Evolutionary conservation across 2,329 filamentous ascomycete genomes (phyloP).

Genomic region (Colletotrichum graminicola): DNA sequence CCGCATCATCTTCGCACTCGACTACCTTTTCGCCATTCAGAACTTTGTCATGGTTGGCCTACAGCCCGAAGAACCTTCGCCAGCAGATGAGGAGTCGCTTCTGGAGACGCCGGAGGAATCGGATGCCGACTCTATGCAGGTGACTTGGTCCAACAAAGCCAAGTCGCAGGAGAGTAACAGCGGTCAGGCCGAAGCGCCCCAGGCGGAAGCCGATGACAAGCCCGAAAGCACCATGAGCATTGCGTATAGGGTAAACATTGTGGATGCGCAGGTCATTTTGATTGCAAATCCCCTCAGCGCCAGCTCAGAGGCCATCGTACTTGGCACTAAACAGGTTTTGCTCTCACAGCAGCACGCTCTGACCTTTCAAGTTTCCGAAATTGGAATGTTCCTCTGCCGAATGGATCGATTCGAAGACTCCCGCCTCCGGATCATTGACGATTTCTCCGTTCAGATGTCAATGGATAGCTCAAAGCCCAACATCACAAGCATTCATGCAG

Average conservation of each 20-base stretch:
- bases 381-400: conserved; percentile 98
- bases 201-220: conserved; percentile 41
- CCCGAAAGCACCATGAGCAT: conserved; percentile 71
- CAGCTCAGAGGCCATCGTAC: conserved; percentile 94
- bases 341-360: conserved; percentile 94
- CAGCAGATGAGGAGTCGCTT: conserved; percentile 64
- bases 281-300: conserved; percentile 93
- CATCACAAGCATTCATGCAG: conserved; percentile 83
- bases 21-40: conserved; percentile 93
- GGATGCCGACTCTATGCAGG: conserved; percentile 67
- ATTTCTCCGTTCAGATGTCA: conserved; percentile 92
- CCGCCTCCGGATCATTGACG: conserved; percentile 91
- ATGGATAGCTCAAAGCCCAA: conserved; percentile 78
- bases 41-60: conserved; percentile 82
- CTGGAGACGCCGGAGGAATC: conserved; percentile 70
- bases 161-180: conserved; percentile 49
- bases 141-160: conserved; percentile 56
- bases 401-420: conserved; percentile 98
- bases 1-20: conserved; percentile 91
- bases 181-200: conserved; percentile 29
- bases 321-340: conserved; percentile 93
- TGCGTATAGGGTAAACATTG: conserved; percentile 91
- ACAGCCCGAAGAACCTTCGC: conserved; percentile 69
- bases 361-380: conserved; percentile 91
- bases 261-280: conserved; percentile 95